phyloP scores from a whole-genome alignment of 2,329 filamentous ascomycete genomes.

The Neofusicoccum umdonicola region DNA sequence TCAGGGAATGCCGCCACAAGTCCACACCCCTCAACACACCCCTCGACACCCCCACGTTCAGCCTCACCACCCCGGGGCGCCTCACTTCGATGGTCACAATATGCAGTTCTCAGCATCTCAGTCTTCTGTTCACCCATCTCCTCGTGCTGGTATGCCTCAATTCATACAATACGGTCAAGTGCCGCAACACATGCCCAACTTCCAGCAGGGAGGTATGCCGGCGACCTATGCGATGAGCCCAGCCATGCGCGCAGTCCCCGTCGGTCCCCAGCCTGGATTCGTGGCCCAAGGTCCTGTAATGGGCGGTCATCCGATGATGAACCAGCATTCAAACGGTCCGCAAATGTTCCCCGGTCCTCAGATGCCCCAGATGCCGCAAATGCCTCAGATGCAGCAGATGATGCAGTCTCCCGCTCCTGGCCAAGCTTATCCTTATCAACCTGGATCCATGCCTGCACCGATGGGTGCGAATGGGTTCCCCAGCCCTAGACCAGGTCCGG shows the following conservation, averaged over 20 bases:
- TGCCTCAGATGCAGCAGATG: constrained; percentile 14
- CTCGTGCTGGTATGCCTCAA: constrained; percentile 65
- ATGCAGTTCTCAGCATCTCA: constrained; percentile 84
- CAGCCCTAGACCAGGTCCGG: constrained; percentile 75
- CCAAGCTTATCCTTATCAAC: constrained; percentile 66
- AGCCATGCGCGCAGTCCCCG: constrained; percentile 67
- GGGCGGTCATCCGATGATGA: constrained; percentile 76
- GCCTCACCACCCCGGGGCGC: constrained; percentile 67
- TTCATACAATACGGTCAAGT: constrained; percentile 69
- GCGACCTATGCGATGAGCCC: constrained; percentile 67
- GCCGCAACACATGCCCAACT: constrained; percentile 51
- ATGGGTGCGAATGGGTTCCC: constrained; percentile 75
- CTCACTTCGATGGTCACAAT: constrained; percentile 77
- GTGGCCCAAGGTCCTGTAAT: constrained; percentile 70
- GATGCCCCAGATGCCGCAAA: constrained; percentile 10
- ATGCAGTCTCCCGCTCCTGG: constrained; percentile 73
- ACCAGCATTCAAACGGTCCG: constrained; percentile 63
- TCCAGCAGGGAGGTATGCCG: constrained; percentile 57
- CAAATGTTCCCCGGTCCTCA: constrained; percentile 65
- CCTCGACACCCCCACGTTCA: constrained; percentile 74
- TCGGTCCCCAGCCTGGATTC: constrained; percentile 68
- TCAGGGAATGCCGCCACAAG: constrained; percentile 64
- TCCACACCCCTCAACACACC: constrained; percentile 71
- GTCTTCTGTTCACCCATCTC: constrained; percentile 78
- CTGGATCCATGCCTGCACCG: constrained; percentile 45